These are phyloP conservation scores for Candida stauntonica DNA, from an alignment of 805 yeast species.

Conservation along the genomic window DNA sequence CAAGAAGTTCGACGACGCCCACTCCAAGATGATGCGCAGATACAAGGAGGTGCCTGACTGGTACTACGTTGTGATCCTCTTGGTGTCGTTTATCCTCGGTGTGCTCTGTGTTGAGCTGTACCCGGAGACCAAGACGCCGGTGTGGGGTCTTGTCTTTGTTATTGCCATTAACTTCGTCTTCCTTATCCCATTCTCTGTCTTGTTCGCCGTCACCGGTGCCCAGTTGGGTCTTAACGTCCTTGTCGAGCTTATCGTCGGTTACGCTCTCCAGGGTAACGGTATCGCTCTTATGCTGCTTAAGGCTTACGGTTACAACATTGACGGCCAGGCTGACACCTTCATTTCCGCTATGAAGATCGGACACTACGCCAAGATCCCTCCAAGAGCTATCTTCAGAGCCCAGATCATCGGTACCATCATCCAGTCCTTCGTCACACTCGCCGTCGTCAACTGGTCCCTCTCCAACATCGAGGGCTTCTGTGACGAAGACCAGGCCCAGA, in stretches of 20 bases:
- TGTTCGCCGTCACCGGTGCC: conserved; percentile 46
- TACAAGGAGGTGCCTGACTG: conserved; percentile 62
- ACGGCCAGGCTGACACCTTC: conserved; percentile 60
- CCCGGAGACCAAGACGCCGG: conserved; percentile 48
- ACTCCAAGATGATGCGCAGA: conserved; percentile 43
- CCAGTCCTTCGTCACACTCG: conserved; percentile 28
- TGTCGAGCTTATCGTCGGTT: conserved; percentile 53
- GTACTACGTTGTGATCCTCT: conserved; percentile 36
- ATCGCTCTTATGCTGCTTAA: conserved; percentile 48
- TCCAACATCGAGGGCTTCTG: conserved; percentile 33
- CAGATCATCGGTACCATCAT: conserved; percentile 33
- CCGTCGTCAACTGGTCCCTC: conserved; percentile 34
- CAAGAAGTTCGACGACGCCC: conserved; percentile 24
- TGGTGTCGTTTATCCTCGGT: conserved; percentile 41
- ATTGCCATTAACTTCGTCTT: conserved; percentile 47
- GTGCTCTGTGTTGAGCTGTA: conserved; percentile 41
- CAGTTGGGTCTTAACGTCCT: conserved; percentile 46
- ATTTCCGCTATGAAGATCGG: conserved; percentile 39
- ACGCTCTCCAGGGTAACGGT: conserved; percentile 48
- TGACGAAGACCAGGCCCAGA: conserved; percentile 31
- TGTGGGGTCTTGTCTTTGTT: conserved; percentile 55
- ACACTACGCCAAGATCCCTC: conserved; percentile 57
- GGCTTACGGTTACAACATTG: conserved; percentile 54
- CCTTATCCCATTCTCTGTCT: conserved; percentile 46
- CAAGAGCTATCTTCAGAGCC: conserved; percentile 51